phyloP scores from a whole-genome alignment of 495 filamentous ascomycete genomes.

The Chaetomium fimeti region DNA sequence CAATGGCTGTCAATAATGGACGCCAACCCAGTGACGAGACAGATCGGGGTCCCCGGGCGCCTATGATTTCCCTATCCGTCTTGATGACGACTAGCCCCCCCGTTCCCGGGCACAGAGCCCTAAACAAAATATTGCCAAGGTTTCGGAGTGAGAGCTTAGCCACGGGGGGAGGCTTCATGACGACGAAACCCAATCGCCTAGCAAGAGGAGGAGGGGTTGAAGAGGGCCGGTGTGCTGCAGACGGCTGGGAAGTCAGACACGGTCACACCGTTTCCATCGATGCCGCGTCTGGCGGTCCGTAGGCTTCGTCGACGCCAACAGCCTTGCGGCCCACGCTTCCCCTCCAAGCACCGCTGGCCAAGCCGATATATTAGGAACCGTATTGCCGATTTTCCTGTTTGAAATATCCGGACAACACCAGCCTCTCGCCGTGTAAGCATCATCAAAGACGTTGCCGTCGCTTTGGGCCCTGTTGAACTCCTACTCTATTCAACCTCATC shows the following conservation, averaged over 20 bases:
- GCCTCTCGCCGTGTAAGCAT: neutral
- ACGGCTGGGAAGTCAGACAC: constrained; percentile 6
- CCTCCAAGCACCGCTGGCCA: neutral
- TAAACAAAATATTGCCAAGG: constrained; percentile 11
- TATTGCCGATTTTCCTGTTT: neutral
- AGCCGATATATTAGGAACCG: neutral
- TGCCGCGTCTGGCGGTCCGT: neutral
- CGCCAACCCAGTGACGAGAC: constrained; percentile 4
- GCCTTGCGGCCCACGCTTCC: neutral
- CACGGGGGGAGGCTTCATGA: constrained; percentile 1
- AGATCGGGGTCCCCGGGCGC: constrained; percentile 12
- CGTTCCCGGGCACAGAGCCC: constrained; percentile 1
- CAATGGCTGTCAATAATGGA: constrained; percentile 23
- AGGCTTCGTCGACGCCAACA: constrained; percentile 2
- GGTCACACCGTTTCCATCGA: constrained; percentile 9
- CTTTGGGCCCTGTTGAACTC: no score
- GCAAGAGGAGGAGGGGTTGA: neutral
- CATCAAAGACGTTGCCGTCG: neutral
- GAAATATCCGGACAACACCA: neutral
- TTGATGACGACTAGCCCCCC: neutral
- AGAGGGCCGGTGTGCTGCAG: constrained; percentile 7
- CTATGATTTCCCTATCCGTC: constrained; percentile 16
- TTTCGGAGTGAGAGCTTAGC: constrained; percentile 13
- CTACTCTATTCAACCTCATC: no score
- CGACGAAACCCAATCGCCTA: neutral